Evolutionary conservation across 345 rosid genomes (phyloP).

Genomic region (Sisymbrium altissimum): DNA sequence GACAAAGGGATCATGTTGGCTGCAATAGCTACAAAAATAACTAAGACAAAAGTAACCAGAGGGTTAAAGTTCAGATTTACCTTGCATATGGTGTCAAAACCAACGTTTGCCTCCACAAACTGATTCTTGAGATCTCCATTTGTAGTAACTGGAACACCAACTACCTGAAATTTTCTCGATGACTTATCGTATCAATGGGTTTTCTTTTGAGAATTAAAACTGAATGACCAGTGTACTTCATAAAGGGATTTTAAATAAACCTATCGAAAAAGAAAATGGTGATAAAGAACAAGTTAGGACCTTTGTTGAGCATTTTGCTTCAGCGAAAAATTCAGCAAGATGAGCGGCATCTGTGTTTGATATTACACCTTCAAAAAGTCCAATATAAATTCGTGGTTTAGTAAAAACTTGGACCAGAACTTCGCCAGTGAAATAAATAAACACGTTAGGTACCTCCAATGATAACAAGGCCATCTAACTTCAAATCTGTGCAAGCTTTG

Average conservation of each 20-base stretch:
- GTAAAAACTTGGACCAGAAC: not conserved
- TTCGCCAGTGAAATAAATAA: not conserved
- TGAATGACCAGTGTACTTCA: not conserved
- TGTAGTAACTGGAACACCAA: conserved; percentile 94
- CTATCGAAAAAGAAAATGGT: not conserved
- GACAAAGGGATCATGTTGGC: not conserved
- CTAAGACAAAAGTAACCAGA: conserved; percentile 11
- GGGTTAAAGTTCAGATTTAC: conserved; percentile 32
- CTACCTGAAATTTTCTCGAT: conserved; percentile 50
- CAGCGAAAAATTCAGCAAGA: conserved; percentile 95
- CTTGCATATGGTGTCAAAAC: conserved; percentile 98
- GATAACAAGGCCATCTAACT: conserved; percentile 93
- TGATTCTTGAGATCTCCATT: conserved; percentile 98
- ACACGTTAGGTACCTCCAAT: conserved; percentile 68
- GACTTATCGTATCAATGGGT: not conserved
- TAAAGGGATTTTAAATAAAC: not conserved
- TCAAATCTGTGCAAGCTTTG: conserved; percentile 74
- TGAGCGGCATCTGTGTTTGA: conserved; percentile 99
- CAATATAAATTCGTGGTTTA: conserved; percentile 1
- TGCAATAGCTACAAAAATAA: not conserved
- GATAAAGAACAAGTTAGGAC: conserved; percentile 23
- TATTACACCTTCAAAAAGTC: conserved; percentile 64
- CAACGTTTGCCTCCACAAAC: conserved; percentile 92
- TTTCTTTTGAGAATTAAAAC: not conserved
- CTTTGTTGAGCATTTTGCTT: conserved; percentile 82